phyloP scores from a whole-genome alignment of 192 early-diverging fungal genomes.

The Podila epigama region DNA sequence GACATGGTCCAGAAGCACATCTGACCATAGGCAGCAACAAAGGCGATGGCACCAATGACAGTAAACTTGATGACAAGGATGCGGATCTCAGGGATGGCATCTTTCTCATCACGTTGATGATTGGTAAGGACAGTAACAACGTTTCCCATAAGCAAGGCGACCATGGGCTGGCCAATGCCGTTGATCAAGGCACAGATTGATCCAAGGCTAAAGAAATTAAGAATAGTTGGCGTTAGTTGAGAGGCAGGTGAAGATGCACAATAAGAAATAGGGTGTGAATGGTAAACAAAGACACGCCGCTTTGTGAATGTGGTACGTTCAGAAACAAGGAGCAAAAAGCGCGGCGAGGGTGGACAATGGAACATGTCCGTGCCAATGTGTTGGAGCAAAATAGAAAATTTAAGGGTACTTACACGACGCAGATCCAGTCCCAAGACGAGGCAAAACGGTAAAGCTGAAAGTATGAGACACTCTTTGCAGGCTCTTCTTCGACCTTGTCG shows the following conservation, averaged over 20 bases:
- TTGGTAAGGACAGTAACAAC: constrained; percentile 57
- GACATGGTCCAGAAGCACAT: constrained; percentile 50
- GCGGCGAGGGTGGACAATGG: no score
- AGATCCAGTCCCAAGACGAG: constrained; percentile 58
- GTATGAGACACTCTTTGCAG: constrained; percentile 61
- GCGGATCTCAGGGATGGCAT: constrained; percentile 54
- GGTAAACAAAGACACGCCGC: no score
- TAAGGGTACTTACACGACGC: constrained; percentile 54
- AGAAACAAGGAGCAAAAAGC: no score
- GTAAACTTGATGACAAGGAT: constrained; percentile 45
- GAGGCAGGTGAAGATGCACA: no score
- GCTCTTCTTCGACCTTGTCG: constrained; percentile 50
- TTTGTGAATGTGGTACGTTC: no score
- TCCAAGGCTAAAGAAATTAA: constrained; percentile 30
- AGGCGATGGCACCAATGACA: constrained; percentile 31
- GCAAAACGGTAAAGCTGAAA: constrained; percentile 76
- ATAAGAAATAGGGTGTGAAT: no score
- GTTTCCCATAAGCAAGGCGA: constrained; percentile 55
- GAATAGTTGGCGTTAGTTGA: no score
- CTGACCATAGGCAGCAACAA: constrained; percentile 37
- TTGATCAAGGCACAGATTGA: constrained; percentile 23
- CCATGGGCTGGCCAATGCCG: constrained; percentile 38
- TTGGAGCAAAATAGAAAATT: constrained; percentile 51
- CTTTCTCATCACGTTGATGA: constrained; percentile 53
- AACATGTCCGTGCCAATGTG: no score